phyloP scores from a whole-genome alignment of 1,284 basidiomycete species.

The Cutaneotrichosporon spelunceum region DNA sequence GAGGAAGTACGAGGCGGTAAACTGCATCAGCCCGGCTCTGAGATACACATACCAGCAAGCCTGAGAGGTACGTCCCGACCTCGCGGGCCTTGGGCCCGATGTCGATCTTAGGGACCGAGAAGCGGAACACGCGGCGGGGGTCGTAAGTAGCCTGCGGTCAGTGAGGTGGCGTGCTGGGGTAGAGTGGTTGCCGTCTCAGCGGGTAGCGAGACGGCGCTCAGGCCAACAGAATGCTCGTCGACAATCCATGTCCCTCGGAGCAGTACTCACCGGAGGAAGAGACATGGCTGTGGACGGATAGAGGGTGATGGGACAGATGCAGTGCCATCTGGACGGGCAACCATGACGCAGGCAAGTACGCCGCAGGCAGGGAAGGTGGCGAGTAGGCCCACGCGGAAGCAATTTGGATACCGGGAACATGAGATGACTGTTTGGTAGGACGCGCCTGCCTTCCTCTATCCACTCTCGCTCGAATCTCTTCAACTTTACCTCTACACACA shows the following conservation, averaged over 20 bases:
- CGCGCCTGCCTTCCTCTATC: constrained; percentile 22
- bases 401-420: constrained; percentile 6
- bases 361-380: background rate
- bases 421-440: constrained; percentile 7
- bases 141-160: constrained; percentile 65
- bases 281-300: constrained; percentile 26
- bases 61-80: constrained; percentile 84
- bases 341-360: constrained; percentile 9
- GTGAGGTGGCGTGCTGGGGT: constrained; percentile 1
- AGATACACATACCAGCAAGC: constrained; percentile 69
- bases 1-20: constrained; percentile 91
- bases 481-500: background rate
- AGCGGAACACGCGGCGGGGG: constrained; percentile 72
- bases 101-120: constrained; percentile 53
- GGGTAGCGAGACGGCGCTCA: background rate
- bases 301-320: constrained; percentile 1
- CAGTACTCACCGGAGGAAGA: constrained; percentile 28
- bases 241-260: background rate
- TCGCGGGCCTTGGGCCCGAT: constrained; percentile 58
- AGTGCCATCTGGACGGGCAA: background rate
- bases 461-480: background rate
- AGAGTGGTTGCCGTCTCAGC: background rate
- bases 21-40: constrained; percentile 55
- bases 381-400: constrained; percentile 8
- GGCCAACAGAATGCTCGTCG: background rate